Evolutionary conservation across 768 basidiomycete genomes (phyloP).

Genomic region (Naganishia antarctica): DNA sequence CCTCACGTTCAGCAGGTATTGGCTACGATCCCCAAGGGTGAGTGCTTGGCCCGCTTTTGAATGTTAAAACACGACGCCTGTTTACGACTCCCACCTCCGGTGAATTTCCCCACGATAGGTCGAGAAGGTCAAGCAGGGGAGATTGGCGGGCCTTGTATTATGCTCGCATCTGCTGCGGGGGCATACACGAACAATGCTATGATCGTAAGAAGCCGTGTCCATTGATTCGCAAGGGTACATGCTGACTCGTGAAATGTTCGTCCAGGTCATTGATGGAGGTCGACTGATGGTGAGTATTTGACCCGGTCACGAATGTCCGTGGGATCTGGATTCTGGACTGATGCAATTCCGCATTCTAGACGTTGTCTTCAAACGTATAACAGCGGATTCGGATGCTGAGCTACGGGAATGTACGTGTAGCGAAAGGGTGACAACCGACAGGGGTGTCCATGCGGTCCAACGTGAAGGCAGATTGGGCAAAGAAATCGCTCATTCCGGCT

Average conservation of each 20-base stretch:
- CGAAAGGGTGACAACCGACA: no score
- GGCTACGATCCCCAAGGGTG: conserved; percentile 21
- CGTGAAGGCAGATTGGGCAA: no score
- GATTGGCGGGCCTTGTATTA: conserved; percentile 43
- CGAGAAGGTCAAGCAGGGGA: conserved; percentile 44
- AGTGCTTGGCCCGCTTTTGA: neutral
- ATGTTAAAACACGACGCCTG: neutral
- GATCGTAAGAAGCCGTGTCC: conserved; percentile 2
- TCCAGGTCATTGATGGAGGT: conserved; percentile 19
- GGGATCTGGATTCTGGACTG: neutral
- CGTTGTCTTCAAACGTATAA: neutral
- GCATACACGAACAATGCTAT: conserved; percentile 40
- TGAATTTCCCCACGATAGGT: no score
- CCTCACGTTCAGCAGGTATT: conserved; percentile 16
- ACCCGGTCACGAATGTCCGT: neutral
- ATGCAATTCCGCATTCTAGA: neutral
- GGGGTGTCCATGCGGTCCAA: no score
- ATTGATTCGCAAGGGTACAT: neutral
- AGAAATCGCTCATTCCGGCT: no score
- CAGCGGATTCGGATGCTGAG: no score
- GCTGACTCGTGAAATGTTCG: neutral
- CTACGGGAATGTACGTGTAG: no score
- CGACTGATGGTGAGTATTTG: conserved; percentile 23
- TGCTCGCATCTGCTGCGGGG: conserved; percentile 38
- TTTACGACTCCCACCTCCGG: no score